Conservation (phyloP, 257 asterid genomes). For the Nicotiana otophora region DNA sequence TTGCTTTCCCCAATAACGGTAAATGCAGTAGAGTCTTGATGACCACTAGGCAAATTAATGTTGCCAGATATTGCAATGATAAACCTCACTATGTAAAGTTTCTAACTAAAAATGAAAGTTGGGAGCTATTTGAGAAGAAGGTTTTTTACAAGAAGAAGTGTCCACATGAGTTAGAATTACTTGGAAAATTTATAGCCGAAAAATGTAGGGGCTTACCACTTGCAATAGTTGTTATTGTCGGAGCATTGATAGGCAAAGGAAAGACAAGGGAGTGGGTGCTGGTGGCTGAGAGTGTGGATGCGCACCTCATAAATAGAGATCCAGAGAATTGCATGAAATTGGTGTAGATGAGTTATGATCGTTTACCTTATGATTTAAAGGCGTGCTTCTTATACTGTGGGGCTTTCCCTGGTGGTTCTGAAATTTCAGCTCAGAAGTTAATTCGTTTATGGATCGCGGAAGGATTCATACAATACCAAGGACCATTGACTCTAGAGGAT, state of each 20-base stretch:
- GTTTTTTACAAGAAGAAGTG: conserved; percentile 38
- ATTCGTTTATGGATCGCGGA: conserved; percentile 52
- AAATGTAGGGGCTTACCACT: conserved; percentile 49
- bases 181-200: conserved; percentile 36
- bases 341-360: conserved; percentile 40
- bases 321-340: conserved; percentile 31
- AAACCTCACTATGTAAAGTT: conserved; percentile 34
- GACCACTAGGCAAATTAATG: conserved; percentile 35
- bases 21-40: conserved; percentile 39
- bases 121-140: conserved; percentile 38
- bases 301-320: conserved; percentile 30
- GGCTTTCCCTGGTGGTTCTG: conserved; percentile 43
- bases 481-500: conserved; percentile 36
- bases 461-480: conserved; percentile 42
- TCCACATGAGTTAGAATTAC: conserved; percentile 27
- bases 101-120: conserved; percentile 33
- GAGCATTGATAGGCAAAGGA: conserved; percentile 41
- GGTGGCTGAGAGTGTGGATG: conserved; percentile 37
- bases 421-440: conserved; percentile 38
- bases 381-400: conserved; percentile 55
- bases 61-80: conserved; percentile 28
- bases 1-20: conserved; percentile 40
- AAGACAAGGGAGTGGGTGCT: conserved; percentile 31
- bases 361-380: conserved; percentile 47
- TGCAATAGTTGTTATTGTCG: conserved; percentile 51